Evolutionary conservation across 768 basidiomycete genomes (phyloP).

Genomic region (Tylopilus subfusipes): DNA sequence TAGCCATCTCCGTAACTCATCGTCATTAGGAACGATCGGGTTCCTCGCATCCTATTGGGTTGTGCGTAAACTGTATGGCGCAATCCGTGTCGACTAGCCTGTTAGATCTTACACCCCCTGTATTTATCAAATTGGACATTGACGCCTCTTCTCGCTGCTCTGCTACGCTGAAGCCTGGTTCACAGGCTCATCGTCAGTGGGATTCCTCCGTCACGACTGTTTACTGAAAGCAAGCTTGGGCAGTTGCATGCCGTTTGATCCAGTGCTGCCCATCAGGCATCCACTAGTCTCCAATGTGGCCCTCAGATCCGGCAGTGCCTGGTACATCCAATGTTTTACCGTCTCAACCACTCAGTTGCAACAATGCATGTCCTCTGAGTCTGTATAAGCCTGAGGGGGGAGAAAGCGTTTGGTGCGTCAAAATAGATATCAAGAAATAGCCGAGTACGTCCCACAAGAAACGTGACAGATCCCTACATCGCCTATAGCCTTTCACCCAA

Average conservation of each 20-base stretch:
- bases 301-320: no score
- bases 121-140: conserved; percentile 12
- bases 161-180: background rate
- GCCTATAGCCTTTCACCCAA: background rate
- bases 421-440: background rate
- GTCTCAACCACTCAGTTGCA: no score
- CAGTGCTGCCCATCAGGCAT: no score
- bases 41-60: conserved; percentile 92
- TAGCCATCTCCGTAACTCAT: background rate
- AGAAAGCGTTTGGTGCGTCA: no score
- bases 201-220: background rate
- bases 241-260: background rate
- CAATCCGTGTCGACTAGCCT: conserved; percentile 69
- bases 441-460: background rate
- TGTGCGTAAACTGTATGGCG: conserved; percentile 76
- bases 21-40: conserved; percentile 75
- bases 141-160: background rate
- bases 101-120: conserved; percentile 3
- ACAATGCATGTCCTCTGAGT: no score
- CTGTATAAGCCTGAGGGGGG: no score
- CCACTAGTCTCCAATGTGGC: no score
- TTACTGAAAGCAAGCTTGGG: background rate
- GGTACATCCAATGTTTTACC: no score
- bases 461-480: background rate
- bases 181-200: background rate